Evolutionary conservation across 177 flowering plant species (phyloP).

Genomic region (Vitis hybrid): DNA sequence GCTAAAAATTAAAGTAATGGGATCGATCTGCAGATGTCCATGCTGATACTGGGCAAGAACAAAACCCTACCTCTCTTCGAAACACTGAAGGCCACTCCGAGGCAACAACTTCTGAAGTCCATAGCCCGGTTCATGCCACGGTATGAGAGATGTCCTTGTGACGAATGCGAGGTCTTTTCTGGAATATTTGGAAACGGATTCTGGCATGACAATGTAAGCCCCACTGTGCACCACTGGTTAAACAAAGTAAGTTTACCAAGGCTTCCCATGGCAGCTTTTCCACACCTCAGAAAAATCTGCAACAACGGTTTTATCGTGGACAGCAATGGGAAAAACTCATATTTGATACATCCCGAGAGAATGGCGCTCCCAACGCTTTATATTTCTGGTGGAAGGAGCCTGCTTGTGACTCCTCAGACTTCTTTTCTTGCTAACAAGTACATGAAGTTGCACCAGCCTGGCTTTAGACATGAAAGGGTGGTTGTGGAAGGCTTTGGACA

Average conservation of each 20-base stretch:
- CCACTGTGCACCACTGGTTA: constrained; percentile 46
- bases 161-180: constrained; percentile 56
- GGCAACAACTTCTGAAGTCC: constrained; percentile 40
- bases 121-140: constrained; percentile 51
- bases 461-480: constrained; percentile 45
- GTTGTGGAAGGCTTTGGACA: constrained; percentile 51
- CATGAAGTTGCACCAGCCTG: constrained; percentile 66
- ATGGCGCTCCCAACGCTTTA: constrained; percentile 53
- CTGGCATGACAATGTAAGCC: constrained; percentile 60
- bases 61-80: constrained; percentile 31
- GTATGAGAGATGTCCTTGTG: constrained; percentile 50
- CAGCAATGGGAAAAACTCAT: constrained; percentile 24
- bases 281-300: constrained; percentile 63
- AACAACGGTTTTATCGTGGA: constrained; percentile 48
- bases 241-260: constrained; percentile 34
- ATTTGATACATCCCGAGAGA: constrained; percentile 45
- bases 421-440: constrained; percentile 52
- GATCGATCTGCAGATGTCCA: constrained; percentile 38
- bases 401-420: constrained; percentile 55
- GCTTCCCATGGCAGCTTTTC: constrained; percentile 55
- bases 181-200: constrained; percentile 58
- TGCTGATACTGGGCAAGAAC: constrained; percentile 50
- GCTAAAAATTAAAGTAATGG: too few species aligned
- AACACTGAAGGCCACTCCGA: constrained; percentile 21
- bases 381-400: constrained; percentile 50